Conservation (phyloP, 768 basidiomycete species). For the Pisolithus tinctorius region DNA sequence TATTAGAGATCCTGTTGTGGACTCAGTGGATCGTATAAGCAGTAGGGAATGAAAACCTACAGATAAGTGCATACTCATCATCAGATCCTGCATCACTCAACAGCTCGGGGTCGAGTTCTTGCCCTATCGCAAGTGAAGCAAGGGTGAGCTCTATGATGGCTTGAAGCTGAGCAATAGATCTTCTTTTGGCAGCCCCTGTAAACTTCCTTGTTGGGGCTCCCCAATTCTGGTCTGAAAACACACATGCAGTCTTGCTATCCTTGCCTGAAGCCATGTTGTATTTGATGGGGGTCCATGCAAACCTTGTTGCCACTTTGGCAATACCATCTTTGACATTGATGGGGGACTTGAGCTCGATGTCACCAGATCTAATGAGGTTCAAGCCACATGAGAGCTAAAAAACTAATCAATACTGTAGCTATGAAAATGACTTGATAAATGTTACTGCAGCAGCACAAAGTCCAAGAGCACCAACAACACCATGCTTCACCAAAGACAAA, state of each 20-base stretch:
- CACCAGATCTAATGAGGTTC: background rate
- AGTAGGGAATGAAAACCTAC: too few relatives aligned
- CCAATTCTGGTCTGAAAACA: slow-evolving; percentile 8
- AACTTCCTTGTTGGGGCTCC: background rate
- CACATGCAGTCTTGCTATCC: slow-evolving; percentile 1
- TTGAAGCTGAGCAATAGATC: background rate
- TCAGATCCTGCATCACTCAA: too few relatives aligned
- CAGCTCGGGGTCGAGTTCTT: too few relatives aligned
- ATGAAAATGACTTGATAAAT: background rate
- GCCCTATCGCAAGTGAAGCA: too few relatives aligned
- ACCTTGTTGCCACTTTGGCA: background rate
- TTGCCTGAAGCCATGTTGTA: slow-evolving; percentile 5
- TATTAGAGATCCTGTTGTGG: too few relatives aligned
- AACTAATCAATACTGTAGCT: background rate
- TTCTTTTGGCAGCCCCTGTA: background rate
- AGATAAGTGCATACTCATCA: too few relatives aligned
- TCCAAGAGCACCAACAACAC: background rate
- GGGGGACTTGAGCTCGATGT: background rate
- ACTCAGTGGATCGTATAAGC: too few relatives aligned
- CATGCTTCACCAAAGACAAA: background rate
- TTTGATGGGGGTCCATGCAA: background rate
- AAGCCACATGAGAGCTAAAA: background rate
- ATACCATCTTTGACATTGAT: background rate
- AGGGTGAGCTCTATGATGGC: too few relatives aligned
- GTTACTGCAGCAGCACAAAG: background rate